phyloP scores from a whole-genome alignment of 768 basidiomycete species.

The Pulveroboletus sp. region DNA sequence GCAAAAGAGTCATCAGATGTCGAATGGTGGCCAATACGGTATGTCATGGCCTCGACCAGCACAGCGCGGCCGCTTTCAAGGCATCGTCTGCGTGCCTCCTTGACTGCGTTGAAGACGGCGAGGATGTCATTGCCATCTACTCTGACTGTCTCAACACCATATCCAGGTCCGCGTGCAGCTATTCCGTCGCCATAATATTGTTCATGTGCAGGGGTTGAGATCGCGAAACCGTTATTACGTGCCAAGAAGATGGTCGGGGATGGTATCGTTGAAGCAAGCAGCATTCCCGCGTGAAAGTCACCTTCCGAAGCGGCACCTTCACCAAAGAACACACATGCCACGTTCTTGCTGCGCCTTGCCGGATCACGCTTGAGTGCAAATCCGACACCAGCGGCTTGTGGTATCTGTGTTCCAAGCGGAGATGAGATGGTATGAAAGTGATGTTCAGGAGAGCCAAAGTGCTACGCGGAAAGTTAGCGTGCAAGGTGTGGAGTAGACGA shows the following conservation, averaged over 20 bases:
- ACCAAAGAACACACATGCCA: slow-evolving; percentile 89
- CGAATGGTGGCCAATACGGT: slow-evolving; percentile 92
- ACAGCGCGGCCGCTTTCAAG: slow-evolving; percentile 80
- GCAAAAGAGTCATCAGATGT: slow-evolving; percentile 96
- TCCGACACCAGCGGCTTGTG: slow-evolving; percentile 90
- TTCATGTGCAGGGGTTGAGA: slow-evolving; percentile 86
- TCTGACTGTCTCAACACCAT: slow-evolving; percentile 87
- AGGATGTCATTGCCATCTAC: slow-evolving; percentile 94
- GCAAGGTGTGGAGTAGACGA: neutral
- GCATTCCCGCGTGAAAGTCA: slow-evolving; percentile 91
- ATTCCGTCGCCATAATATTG: slow-evolving; percentile 94
- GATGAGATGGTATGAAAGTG: slow-evolving; percentile 96
- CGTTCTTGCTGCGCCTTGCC: slow-evolving; percentile 59
- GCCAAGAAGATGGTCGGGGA: slow-evolving; percentile 73
- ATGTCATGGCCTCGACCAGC: slow-evolving; percentile 87
- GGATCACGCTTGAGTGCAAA: slow-evolving; percentile 85
- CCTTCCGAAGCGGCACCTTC: slow-evolving; percentile 95
- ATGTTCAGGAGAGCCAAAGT: slow-evolving; percentile 79
- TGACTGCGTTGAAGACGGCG: slow-evolving; percentile 73
- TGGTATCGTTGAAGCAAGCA: slow-evolving; percentile 74
- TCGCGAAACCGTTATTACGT: slow-evolving; percentile 90
- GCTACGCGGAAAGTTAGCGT: slow-evolving; percentile 42
- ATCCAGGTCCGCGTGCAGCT: slow-evolving; percentile 84
- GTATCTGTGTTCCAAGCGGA: slow-evolving; percentile 91
- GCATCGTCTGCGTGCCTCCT: slow-evolving; percentile 68